Evolutionary conservation across 306 rosid genomes (phyloP), one percentile per base, ranked within the genome.

Genomic region (Vigna trinervia): DNA sequence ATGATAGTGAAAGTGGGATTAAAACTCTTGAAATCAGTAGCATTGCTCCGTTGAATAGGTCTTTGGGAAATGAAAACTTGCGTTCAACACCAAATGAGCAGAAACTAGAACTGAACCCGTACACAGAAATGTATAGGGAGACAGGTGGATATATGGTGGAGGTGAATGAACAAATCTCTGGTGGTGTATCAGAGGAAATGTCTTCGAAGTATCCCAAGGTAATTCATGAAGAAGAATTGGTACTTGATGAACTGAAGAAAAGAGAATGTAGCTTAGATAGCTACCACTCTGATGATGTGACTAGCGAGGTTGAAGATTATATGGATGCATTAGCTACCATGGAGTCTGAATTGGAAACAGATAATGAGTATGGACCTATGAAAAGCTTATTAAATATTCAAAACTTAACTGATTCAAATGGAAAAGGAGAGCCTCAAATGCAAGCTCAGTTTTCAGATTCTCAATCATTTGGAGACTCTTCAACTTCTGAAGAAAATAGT

Each of bases 221-320:
- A 48, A 81, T 61, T 46, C 65, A 72, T 76, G 87, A 88, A 77
- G 81, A 62, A 74, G 82, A 72, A 67, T 50, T 83, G 60, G 83
- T 71, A 60, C 83, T 73, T 71, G 78, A 81, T 84, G 88, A 83
- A 74, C 89, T 80, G 71, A 80, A 77, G n/a, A 83, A 87, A 63
- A 81, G 74, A 64, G 86, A 83, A 80, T 81, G 68, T 79, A 81
- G 73, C 81, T 39, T 80, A n/a, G 84, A 85, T 67, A 88, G 86
- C 11, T 88, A 86, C 74, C 87, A 47, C 72, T 96, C 94, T 83
- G 96, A 88, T 81, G 94, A 86, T 70, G 58, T 86, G 65, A 84
- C 79, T 54, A 87, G 98, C 76, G 98, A 93, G 85, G 90, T 90
- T 83, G 98, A 95, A 79, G 89, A 89, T 85, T 93, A 93, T 64